Evolutionary conservation across 2,329 filamentous ascomycete genomes (phyloP), one percentile per base, ranked within the genome.

Genomic region (Alternaria angustiovoidea): DNA sequence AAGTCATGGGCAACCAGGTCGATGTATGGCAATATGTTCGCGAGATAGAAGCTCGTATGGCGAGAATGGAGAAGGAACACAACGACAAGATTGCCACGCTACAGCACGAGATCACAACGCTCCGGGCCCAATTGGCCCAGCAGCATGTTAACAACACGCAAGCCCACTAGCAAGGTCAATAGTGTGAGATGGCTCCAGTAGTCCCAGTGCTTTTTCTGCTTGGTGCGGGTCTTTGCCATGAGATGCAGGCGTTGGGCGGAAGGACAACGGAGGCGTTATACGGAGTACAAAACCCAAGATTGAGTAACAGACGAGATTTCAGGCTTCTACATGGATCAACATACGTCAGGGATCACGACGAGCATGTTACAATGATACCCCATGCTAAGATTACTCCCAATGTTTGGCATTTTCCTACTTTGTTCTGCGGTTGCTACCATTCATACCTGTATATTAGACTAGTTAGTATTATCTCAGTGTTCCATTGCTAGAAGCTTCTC

Each of bases 1-100:
- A 92, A 68, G 83, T 92, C 61, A 89, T 92, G 75, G 87, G 53
- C 80, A 87, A 63, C 28, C 69, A 73, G 14, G 61, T 74, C 28
- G 88, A 88, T 42, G 81, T 94, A 8, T 93, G 89, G 89, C 81
- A 84, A 4, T 93, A 93, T 70, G 86, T 94, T 34, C 88, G 92
- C 57, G 85, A 84, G 18, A 81, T 94, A 51, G 91, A 94, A 71
- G 85, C 71, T 34, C 76, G 80, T 18, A 80, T 84, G 74, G 74
- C 75, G 18, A 69, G 78, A 26, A 82, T 81, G 76, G 78, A 81
- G 58, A 81, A 83, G 66, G 82, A 84, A 58, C 80, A 83, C 63
- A 80, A 82, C 55, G 68, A 79, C 51, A 78, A 79, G 49, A 82
- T 84, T 44, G 71, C 73, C 8, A 73, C 77, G 8, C 61, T 84